Evolutionary conservation across 2,329 filamentous ascomycete species (phyloP).

Genomic region (Niveomyces coronatus): DNA sequence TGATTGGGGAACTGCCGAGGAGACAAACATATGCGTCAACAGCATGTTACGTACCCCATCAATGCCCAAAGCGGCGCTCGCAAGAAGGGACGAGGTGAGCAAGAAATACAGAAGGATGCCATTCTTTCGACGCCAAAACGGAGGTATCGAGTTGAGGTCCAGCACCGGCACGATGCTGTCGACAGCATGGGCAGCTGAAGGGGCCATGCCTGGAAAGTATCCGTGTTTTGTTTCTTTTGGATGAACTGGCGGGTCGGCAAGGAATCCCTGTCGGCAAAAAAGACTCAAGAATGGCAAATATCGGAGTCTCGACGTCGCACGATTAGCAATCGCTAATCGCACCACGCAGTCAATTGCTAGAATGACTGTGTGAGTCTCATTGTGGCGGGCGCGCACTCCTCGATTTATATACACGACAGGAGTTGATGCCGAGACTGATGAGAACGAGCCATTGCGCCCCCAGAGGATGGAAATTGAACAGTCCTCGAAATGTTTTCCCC

Average conservation of each 20-base stretch:
- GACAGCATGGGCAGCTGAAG: conserved; percentile 20
- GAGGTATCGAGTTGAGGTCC: conserved; percentile 20
- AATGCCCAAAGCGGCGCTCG: conserved; percentile 31
- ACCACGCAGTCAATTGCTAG: too few species aligned
- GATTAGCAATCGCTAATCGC: too few species aligned
- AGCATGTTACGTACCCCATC: conserved; percentile 26
- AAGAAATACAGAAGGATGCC: conserved; percentile 32
- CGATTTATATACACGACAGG: conserved; percentile 3
- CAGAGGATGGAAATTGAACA: conserved; percentile 5
- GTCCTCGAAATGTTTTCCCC: neutral
- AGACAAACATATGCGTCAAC: too few species aligned
- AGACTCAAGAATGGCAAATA: too few species aligned
- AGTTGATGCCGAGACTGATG: neutral
- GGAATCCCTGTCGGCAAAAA: neutral
- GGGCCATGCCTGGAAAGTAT: too few species aligned
- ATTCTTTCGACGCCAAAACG: conserved; percentile 30
- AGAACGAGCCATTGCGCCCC: neutral
- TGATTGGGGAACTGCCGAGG: too few species aligned
- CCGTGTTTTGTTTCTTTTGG: too few species aligned
- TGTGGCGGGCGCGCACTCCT: too few species aligned
- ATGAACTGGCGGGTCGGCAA: neutral
- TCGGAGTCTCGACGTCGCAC: too few species aligned
- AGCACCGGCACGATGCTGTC: conserved; percentile 22
- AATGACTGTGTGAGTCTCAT: too few species aligned
- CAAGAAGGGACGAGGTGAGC: conserved; percentile 30